A percentile compares a stretch with the other conserved stretches of the same genome.
phyloP scores from a whole-genome alignment of 148 eudicot genomes.

The Dysphania ambrosioides region DNA sequence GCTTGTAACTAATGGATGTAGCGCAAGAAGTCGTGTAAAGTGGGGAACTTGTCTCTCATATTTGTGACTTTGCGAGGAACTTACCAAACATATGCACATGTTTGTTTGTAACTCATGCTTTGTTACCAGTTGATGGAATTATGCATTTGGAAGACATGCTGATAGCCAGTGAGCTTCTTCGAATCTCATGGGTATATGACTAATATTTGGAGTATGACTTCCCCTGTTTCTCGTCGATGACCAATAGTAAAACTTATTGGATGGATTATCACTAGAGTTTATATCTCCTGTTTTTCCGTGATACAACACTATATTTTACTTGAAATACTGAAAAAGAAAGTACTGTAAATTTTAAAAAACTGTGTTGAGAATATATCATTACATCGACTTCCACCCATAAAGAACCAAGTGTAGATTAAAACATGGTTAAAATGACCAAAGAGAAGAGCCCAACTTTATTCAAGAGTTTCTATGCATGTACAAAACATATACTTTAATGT shows the following conservation, averaged over 20 bases:
- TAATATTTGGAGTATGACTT: neutral
- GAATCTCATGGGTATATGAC: neutral
- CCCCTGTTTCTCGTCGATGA: neutral
- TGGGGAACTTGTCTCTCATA: slow-evolving; percentile 8
- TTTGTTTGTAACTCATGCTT: neutral
- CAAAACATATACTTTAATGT: too few species aligned
- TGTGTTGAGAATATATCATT: too few species aligned
- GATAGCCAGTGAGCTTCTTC: slow-evolving; percentile 1
- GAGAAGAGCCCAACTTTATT: too few species aligned
- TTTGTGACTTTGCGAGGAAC: slow-evolving; percentile 18
- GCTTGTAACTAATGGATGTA: slow-evolving; percentile 14
- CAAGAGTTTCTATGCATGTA: too few species aligned
- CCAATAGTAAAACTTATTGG: neutral
- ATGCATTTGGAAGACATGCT: slow-evolving; percentile 18
- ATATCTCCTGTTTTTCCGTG: too few species aligned
- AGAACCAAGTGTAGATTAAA: too few species aligned
- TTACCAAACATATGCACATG: slow-evolving; percentile 21
- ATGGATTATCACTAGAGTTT: too few species aligned
- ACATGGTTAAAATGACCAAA: too few species aligned
- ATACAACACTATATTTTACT: too few species aligned
- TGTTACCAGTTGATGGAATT: slow-evolving; percentile 5
- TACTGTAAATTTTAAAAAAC: too few species aligned
- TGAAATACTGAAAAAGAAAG: too few species aligned
- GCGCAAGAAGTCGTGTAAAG: neutral
- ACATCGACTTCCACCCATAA: too few species aligned